phyloP scores from a whole-genome alignment of 306 rosid species.

The Quercus dentata region DNA sequence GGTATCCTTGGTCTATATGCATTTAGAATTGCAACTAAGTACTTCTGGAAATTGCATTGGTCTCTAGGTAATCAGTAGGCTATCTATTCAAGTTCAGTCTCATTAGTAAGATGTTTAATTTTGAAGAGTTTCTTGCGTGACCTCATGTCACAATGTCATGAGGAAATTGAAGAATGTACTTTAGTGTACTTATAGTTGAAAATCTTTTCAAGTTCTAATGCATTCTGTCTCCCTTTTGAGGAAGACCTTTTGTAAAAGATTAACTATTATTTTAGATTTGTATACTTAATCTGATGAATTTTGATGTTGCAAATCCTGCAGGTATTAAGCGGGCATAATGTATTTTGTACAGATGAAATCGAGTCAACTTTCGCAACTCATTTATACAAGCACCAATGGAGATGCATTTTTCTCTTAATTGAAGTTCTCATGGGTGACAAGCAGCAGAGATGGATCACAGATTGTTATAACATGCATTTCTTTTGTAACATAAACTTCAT shows the following conservation, averaged over 20 bases:
- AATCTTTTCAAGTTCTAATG: background rate
- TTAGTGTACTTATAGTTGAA: background rate
- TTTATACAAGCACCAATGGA: background rate
- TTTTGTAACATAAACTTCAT: slow-evolving; percentile 6
- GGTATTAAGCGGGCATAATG: slow-evolving; percentile 9
- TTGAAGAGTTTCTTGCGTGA: too few relatives aligned
- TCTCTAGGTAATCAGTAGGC: too few relatives aligned
- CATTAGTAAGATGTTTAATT: too few relatives aligned
- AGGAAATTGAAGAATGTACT: background rate
- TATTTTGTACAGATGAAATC: slow-evolving; percentile 18
- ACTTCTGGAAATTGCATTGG: background rate
- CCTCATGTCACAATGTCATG: too few relatives aligned
- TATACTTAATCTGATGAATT: background rate
- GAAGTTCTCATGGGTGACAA: background rate
- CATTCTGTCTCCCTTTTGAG: background rate
- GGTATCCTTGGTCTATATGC: background rate
- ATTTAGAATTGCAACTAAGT: background rate
- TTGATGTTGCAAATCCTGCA: slow-evolving; percentile 14
- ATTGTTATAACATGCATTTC: slow-evolving; percentile 6
- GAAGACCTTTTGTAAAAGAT: background rate
- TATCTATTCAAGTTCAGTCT: too few relatives aligned
- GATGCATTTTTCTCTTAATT: slow-evolving; percentile 5
- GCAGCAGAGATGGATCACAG: background rate
- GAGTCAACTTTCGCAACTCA: background rate
- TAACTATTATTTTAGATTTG: background rate